Percentiles rank a stretch among this genome's conserved stretches.
phyloP scores from a whole-genome alignment of 2,329 filamentous ascomycete species.

The Fusarium nematophilum region DNA sequence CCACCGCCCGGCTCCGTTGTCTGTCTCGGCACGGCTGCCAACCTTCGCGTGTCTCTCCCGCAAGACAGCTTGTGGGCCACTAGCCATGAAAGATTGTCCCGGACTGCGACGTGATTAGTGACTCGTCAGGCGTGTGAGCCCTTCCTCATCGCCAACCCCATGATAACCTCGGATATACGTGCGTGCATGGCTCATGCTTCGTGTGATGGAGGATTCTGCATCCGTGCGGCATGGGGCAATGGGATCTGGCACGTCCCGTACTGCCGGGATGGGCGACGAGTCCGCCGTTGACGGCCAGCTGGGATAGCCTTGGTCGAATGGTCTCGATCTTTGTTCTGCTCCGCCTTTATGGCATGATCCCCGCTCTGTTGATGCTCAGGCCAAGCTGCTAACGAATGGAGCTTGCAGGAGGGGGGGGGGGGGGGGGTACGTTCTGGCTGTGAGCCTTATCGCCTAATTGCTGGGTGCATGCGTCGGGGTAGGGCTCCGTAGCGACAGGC shows the following conservation, averaged over 20 bases:
- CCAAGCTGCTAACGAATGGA: constrained; percentile 36
- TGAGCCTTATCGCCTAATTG: constrained; percentile 39
- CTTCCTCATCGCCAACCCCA: constrained; percentile 16
- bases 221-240: constrained; percentile 30
- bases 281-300: constrained; percentile 24
- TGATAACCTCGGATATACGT: constrained; percentile 36
- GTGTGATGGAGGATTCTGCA: constrained; percentile 25
- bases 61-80: constrained; percentile 9
- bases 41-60: constrained; percentile 17
- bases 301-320: constrained; percentile 36
- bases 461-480: constrained; percentile 14
- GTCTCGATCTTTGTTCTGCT: constrained; percentile 43
- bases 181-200: too few species aligned
- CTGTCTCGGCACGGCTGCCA: constrained; percentile 28
- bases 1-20: neutral
- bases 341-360: constrained; percentile 45
- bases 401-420: constrained; percentile 39
- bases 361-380: constrained; percentile 33
- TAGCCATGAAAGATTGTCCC: neutral
- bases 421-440: constrained; percentile 41
- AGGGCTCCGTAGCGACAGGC: constrained; percentile 29
- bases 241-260: constrained; percentile 42
- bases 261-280: constrained; percentile 41
- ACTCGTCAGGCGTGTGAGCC: constrained; percentile 24
- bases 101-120: constrained; percentile 9